These are phyloP conservation scores for Penicillium verhagenii DNA, from an alignment of 495 filamentous ascomycete species.

Conservation along the genomic window DNA sequence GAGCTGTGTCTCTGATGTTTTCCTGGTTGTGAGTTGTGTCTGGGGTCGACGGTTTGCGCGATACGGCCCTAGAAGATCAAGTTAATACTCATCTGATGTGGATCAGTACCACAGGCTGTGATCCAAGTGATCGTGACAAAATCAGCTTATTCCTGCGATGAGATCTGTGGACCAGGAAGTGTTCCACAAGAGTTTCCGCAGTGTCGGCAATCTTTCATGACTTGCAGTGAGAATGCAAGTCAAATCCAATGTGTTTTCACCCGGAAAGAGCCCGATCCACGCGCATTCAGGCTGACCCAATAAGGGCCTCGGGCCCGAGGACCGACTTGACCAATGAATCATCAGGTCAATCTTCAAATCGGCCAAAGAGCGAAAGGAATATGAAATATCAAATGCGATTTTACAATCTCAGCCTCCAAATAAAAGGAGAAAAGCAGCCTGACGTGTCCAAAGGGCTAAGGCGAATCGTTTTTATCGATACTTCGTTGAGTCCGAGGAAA, in stretches of 20 bases:
- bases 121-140: neutral
- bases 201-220: neutral
- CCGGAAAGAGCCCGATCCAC: neutral
- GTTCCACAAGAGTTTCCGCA: neutral
- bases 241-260: neutral
- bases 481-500: neutral
- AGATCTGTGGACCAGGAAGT: neutral
- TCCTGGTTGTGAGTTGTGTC: neutral
- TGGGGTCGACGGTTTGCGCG: neutral
- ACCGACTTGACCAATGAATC: neutral
- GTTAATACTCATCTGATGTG: neutral
- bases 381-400: neutral
- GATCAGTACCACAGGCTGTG: neutral
- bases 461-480: neutral
- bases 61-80: neutral
- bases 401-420: neutral
- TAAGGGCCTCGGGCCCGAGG: neutral
- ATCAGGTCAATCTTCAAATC: neutral
- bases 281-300: neutral
- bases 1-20: neutral
- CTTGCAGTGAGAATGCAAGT: neutral
- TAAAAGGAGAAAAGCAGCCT: neutral
- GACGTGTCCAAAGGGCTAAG: neutral
- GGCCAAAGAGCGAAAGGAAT: neutral
- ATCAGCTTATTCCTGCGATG: neutral